Conservation (phyloP, 352 stramenopile species). For the Phytopythium cucurbitacearum region DNA sequence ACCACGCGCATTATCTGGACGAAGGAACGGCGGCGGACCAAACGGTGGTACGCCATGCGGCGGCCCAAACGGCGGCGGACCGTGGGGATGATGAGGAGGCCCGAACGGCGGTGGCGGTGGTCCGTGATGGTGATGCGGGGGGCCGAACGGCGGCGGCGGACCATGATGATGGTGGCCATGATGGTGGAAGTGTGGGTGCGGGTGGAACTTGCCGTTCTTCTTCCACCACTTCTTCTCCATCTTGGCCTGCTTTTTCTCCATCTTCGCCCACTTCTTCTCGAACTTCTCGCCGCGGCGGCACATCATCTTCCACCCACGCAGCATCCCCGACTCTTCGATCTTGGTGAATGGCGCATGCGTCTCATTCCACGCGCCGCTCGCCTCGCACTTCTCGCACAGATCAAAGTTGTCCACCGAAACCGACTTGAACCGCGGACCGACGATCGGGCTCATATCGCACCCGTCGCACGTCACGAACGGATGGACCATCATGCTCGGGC, state of each 20-base stretch:
- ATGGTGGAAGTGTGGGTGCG: slow-evolving; percentile 5
- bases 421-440: slow-evolving; percentile 67
- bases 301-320: slow-evolving; percentile 23
- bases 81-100: background rate
- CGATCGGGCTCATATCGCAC: slow-evolving; percentile 56
- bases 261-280: slow-evolving; percentile 10
- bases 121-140: background rate
- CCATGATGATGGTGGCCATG: slow-evolving; percentile 3
- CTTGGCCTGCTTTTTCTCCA: slow-evolving; percentile 14
- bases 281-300: slow-evolving; percentile 18
- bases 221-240: slow-evolving; percentile 23
- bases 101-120: background rate
- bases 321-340: slow-evolving; percentile 26
- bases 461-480: slow-evolving; percentile 51
- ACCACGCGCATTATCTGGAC: no score
- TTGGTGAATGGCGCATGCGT: slow-evolving; percentile 55
- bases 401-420: slow-evolving; percentile 58
- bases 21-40: no score
- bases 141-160: slow-evolving; percentile 1
- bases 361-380: slow-evolving; percentile 33
- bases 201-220: slow-evolving; percentile 18
- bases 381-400: slow-evolving; percentile 56
- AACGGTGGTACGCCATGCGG: no score
- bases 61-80: background rate
- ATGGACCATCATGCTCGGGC: slow-evolving; percentile 29